Evolutionary conservation across 2,329 filamentous ascomycete genomes (phyloP).

Genomic region (Rhytidhysteron rufulum): DNA sequence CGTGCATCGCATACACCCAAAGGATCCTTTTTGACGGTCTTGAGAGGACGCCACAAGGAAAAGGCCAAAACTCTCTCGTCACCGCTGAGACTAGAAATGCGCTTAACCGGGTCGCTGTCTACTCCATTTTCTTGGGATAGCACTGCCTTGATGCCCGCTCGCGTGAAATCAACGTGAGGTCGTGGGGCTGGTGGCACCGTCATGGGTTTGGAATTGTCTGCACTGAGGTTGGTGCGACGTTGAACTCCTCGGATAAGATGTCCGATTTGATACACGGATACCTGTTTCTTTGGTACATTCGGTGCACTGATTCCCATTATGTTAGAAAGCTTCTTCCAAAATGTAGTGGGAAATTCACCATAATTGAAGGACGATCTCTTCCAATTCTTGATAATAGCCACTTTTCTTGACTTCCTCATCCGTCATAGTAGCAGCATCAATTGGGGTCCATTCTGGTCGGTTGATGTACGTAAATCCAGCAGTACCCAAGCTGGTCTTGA

Average conservation of each 20-base stretch:
- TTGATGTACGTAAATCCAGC: too few relatives aligned
- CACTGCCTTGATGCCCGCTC: background rate
- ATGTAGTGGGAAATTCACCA: too few relatives aligned
- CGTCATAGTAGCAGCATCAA: too few relatives aligned
- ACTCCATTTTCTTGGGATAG: background rate
- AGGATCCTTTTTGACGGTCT: constrained; percentile 6
- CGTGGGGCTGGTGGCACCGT: background rate
- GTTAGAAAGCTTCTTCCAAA: too few relatives aligned
- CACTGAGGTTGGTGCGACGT: background rate
- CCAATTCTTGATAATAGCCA: too few relatives aligned
- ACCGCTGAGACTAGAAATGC: background rate
- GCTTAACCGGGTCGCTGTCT: background rate
- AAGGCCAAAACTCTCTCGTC: background rate
- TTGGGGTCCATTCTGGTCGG: too few relatives aligned
- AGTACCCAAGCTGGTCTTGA: too few relatives aligned
- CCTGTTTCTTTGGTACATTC: too few relatives aligned
- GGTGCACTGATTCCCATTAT: too few relatives aligned
- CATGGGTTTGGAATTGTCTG: background rate
- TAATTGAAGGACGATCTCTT: too few relatives aligned
- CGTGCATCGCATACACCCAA: constrained; percentile 5
- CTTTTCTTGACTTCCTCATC: too few relatives aligned
- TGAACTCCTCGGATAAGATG: background rate
- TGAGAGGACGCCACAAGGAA: constrained; percentile 7
- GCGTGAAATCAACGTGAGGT: background rate
- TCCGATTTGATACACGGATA: too few relatives aligned